Conservation (phyloP, 2,329 filamentous ascomycete genomes). For the Diplodia mutila region DNA sequence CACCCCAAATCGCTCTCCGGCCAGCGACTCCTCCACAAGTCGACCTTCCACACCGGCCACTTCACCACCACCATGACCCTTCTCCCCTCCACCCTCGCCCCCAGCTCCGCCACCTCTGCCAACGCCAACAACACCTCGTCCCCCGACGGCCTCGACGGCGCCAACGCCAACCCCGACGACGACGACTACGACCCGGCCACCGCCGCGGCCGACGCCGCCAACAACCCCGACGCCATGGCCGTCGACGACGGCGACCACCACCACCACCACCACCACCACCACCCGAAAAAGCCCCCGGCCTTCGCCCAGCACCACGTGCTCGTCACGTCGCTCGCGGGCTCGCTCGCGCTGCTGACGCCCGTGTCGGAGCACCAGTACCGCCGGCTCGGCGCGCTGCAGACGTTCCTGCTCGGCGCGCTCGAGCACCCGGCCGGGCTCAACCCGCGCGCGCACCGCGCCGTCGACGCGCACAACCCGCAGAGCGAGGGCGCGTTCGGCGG, state of each 20-base stretch:
- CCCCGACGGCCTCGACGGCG: constrained; percentile 36
- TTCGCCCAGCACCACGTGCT: constrained; percentile 57
- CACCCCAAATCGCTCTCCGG: constrained; percentile 92
- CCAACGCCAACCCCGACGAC: constrained; percentile 36
- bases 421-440: constrained; percentile 81
- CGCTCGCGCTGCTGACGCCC: constrained; percentile 75
- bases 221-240: constrained; percentile 44
- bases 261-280: constrained; percentile 23
- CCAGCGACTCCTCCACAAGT: constrained; percentile 81
- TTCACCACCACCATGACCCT: constrained; percentile 74
- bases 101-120: constrained; percentile 42
- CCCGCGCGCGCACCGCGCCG: constrained; percentile 73
- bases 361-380: constrained; percentile 81
- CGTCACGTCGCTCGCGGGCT: constrained; percentile 74
- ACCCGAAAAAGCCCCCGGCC: constrained; percentile 35
- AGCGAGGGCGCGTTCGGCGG: too few relatives aligned
- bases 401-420: constrained; percentile 76
- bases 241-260: constrained; percentile 34
- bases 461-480: constrained; percentile 35
- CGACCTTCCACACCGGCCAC: constrained; percentile 86
- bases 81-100: constrained; percentile 67
- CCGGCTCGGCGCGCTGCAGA: constrained; percentile 77
- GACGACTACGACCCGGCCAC: constrained; percentile 33
- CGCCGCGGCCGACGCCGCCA: constrained; percentile 28
- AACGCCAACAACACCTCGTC: constrained; percentile 31